Conservation (phyloP, 768 basidiomycete species). For the Pulveroboletus ravenelii region DNA sequence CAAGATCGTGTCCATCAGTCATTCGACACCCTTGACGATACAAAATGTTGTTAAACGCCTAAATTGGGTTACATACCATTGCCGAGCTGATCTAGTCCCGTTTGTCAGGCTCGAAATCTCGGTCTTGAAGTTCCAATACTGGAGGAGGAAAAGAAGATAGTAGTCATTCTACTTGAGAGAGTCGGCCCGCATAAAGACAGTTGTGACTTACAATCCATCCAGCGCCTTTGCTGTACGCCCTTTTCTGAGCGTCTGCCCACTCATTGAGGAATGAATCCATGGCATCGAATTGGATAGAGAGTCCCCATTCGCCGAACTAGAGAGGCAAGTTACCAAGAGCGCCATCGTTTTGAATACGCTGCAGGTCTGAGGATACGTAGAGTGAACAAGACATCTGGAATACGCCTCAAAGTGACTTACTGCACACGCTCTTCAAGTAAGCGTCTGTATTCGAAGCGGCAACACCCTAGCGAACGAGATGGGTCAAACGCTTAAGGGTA, state of each 20-base stretch:
- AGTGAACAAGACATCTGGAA: not conserved
- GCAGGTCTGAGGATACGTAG: slow-evolving; percentile 44
- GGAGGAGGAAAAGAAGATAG: not conserved
- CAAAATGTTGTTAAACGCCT: not conserved
- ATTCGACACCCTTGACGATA: not conserved
- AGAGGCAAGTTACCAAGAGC: slow-evolving; percentile 43
- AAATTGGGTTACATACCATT: slow-evolving; percentile 48
- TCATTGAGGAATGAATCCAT: slow-evolving; percentile 55
- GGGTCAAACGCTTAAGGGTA: not conserved
- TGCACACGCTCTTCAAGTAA: slow-evolving; percentile 66
- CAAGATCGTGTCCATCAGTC: not conserved
- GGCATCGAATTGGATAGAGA: slow-evolving; percentile 62
- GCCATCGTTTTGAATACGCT: slow-evolving; percentile 47
- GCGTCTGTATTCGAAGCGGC: slow-evolving; percentile 60
- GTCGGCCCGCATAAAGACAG: not conserved
- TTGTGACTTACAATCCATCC: slow-evolving; percentile 60
- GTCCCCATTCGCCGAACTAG: slow-evolving; percentile 58
- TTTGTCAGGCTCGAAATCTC: slow-evolving; percentile 48
- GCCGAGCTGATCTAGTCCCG: slow-evolving; percentile 44
- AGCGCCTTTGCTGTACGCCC: slow-evolving; percentile 51
- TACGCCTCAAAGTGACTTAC: slow-evolving; percentile 36
- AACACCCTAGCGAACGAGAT: slow-evolving; percentile 48
- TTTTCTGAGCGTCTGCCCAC: slow-evolving; percentile 77
- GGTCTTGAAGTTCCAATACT: slow-evolving; percentile 75
- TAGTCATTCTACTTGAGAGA: not conserved